phyloP scores from a whole-genome alignment of 139 green algal genomes.

The Closterium sp. region DNA sequence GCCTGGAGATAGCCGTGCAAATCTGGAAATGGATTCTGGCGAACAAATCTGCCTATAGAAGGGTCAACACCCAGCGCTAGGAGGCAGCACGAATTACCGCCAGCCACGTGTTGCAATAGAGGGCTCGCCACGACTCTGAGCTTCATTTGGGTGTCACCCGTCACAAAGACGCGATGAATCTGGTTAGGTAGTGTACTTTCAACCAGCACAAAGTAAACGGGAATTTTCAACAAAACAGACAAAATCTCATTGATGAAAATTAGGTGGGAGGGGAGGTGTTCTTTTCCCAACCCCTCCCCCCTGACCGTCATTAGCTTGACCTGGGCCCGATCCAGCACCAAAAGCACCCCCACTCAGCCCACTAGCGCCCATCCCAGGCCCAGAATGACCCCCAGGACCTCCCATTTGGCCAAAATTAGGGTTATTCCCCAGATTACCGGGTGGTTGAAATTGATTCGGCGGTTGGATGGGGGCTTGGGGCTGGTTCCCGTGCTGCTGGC shows the following conservation, averaged over 20 bases:
- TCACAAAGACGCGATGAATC: too few species aligned
- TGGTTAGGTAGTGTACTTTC: too few species aligned
- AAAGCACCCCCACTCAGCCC: background rate
- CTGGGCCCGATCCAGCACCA: background rate
- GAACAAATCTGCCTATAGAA: too few species aligned
- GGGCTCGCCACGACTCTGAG: too few species aligned
- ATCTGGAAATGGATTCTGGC: too few species aligned
- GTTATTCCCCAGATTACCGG: background rate
- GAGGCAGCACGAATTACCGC: too few species aligned
- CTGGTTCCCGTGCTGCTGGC: background rate
- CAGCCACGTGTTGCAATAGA: too few species aligned
- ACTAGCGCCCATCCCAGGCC: background rate
- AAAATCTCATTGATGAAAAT: background rate
- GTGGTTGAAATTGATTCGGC: background rate
- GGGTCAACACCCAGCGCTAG: too few species aligned
- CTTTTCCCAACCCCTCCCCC: background rate
- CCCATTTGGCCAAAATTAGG: background rate
- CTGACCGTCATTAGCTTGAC: background rate
- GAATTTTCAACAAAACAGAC: background rate
- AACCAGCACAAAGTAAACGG: too few species aligned
- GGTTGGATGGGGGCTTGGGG: background rate
- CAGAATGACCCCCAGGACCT: background rate
- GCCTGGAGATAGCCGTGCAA: too few species aligned
- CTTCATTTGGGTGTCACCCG: too few species aligned
- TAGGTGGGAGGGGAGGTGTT: background rate